Base-by-base conservation (phyloP, 345 rosid species). In the Bruguiera parviflora region DNA sequence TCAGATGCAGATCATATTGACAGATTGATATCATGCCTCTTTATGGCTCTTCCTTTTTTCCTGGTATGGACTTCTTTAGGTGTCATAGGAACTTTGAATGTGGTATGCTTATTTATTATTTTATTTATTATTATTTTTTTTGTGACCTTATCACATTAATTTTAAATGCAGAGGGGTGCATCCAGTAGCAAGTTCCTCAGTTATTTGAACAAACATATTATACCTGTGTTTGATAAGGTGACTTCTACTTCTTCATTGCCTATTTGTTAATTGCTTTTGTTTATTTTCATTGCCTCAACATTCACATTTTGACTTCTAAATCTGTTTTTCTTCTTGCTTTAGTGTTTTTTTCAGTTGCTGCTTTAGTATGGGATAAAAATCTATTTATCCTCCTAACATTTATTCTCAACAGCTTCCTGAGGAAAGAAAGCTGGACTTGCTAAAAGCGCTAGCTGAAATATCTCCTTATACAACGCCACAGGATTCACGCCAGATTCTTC, bases 181-280 rank as follows among this genome's bases (percentile, higher is more conserved):
- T 88, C 98, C 31, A 80, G 95, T 75, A 88, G 89, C 96, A 89
- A 85, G 82, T 96, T 92, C 71, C 91, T 92, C 61, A 90, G 70
- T 81, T 96, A 90, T 77, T 68, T 96, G 75, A 96, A 96, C 85
- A 88, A 88, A 73, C 93, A 89, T 72, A 91, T 96, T 56, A 64
- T 92, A 51, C 95, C 98, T 64, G 97, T 85, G 77, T 89, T 92
- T 80, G 96, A 90, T 74, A 74, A 96, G 99, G 99, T 96, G 83
- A 63, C 52, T 76, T 51, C 39, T 57, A 39, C 60, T 22, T 32
- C 19, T 25, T 62, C 11, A 15, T 47, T n/a, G 16, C 57, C 25
- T 32, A 58, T 35, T 18, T 56, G 31, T 46, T 2, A 51, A 46
- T 16, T 39, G 6, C 43, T 64, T 27, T 0, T 37, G 22, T 13